Base-by-base conservation (phyloP, 2,329 filamentous ascomycete genomes). In the Periglandula ipomoeae region DNA sequence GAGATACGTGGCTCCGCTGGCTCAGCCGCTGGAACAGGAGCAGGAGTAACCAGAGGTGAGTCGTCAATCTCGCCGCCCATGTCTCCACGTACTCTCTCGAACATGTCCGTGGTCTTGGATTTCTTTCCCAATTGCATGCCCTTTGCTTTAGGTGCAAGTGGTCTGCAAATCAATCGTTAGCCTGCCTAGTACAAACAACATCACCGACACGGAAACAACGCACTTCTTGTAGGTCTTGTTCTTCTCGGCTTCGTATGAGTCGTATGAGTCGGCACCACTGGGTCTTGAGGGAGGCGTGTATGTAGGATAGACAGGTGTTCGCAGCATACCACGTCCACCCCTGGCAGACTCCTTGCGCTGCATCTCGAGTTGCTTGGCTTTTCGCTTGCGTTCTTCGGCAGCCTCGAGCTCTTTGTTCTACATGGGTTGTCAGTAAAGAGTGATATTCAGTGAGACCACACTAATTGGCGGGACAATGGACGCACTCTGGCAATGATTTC, bases 51-150 rank as follows among this genome's bases (percentile, higher is more conserved):
- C 23, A 94, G 75, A 34, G 89, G 89, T 39, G 71, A 69, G 48
- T 89, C 84, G 63, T 95, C 89, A 34, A 82, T 82, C 62, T 95
- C 89, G 34, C 84, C 78, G n/a, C 89, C 90, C 63, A 97, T 76
- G 56, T 97, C 91, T 51, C 87, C 88, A 56, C 89, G 85, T 30
- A 98, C 90, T 61, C 90, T 87, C 69, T 97, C 91, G 65, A 95
- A 97, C 77, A 97, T 95, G 66, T 95, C 91, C 26, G 87, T 95
- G 20, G 88, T 90, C 75, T 97, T 97, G 52, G 88, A 95, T 73
- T 98, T 98, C 76, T 97, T 97, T 69, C 93, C 93, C 50, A 98
- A 76, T 69, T 97, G 91, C 94, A 98, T 98, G 58, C 93, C 93
- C 75, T 98, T 98, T 60, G 89, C 89, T 70, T 94, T 89, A 51